Evolutionary conservation across 108 stramenopile species (phyloP).

Genomic region (Schizochytrium sp.): DNA sequence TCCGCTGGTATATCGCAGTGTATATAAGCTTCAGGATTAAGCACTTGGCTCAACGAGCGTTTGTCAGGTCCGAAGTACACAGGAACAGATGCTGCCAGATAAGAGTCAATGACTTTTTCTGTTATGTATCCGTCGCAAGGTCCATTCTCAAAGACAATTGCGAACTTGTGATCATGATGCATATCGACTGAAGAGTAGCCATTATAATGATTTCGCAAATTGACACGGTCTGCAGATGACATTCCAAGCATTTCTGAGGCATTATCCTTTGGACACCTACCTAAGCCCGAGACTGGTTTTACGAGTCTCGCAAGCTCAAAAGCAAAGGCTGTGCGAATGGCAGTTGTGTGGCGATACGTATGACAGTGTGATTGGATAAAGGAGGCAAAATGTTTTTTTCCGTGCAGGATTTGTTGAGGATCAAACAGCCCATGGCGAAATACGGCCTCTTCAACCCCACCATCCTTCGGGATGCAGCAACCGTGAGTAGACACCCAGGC

Average conservation of each 20-base stretch:
- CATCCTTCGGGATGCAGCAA: not conserved
- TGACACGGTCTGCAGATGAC: not conserved
- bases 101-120: conserved; percentile 41
- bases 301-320: not conserved
- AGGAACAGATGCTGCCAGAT: not conserved
- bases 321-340: conserved; percentile 33
- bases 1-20: conserved; percentile 1
- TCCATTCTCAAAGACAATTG: conserved; percentile 56
- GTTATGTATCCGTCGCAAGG: conserved; percentile 45
- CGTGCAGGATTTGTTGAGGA: not conserved
- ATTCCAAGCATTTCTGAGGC: not conserved
- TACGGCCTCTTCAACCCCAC: not conserved
- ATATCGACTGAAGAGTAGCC: not conserved
- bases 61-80: conserved; percentile 19
- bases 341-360: not conserved
- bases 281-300: not conserved
- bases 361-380: conserved; percentile 55
- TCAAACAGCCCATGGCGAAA: conserved; percentile 9
- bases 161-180: conserved; percentile 44
- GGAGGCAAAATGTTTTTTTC: not conserved
- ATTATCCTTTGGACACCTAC: not conserved
- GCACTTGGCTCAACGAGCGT: not conserved
- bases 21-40: not conserved
- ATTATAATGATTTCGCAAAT: not conserved
- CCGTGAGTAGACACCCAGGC: not conserved